These are phyloP conservation scores for Dendrobium officinale DNA, from an alignment of 106 monocot genomes.

Conservation along the genomic window DNA sequence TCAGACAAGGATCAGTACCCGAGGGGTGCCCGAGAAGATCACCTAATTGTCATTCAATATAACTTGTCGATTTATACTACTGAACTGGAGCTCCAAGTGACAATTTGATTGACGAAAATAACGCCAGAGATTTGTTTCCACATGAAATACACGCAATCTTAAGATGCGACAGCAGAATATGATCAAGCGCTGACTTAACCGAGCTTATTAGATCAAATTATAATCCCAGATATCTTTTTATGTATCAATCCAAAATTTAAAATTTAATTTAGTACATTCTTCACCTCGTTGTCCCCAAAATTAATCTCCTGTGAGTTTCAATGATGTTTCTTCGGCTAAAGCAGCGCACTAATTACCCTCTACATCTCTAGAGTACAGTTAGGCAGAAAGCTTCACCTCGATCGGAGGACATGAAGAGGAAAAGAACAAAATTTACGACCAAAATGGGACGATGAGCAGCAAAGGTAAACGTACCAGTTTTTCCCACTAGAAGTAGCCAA, in stretches of 20 bases:
- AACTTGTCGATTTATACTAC: too few relatives aligned
- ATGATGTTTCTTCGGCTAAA: neutral
- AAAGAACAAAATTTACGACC: neutral
- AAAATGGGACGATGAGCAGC: neutral
- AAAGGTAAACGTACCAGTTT: neutral
- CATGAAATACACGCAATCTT: neutral
- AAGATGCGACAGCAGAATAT: neutral
- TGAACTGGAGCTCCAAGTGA: neutral
- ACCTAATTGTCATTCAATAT: too few relatives aligned
- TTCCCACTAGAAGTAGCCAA: neutral
- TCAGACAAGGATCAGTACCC: too few relatives aligned
- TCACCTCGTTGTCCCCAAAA: neutral
- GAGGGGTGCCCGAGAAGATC: too few relatives aligned
- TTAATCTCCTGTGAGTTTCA: neutral
- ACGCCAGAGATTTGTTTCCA: neutral
- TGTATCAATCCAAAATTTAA: neutral
- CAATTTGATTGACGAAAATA: neutral
- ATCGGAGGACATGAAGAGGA: neutral
- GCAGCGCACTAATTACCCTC: neutral
- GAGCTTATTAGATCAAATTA: neutral
- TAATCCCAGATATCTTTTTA: neutral
- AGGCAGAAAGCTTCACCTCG: neutral
- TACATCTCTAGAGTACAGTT: neutral
- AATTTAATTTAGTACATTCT: neutral
- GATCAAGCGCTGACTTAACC: too few relatives aligned